Evolutionary conservation across 345 rosid genomes (phyloP).

Genomic region (Sonneratia alba): DNA sequence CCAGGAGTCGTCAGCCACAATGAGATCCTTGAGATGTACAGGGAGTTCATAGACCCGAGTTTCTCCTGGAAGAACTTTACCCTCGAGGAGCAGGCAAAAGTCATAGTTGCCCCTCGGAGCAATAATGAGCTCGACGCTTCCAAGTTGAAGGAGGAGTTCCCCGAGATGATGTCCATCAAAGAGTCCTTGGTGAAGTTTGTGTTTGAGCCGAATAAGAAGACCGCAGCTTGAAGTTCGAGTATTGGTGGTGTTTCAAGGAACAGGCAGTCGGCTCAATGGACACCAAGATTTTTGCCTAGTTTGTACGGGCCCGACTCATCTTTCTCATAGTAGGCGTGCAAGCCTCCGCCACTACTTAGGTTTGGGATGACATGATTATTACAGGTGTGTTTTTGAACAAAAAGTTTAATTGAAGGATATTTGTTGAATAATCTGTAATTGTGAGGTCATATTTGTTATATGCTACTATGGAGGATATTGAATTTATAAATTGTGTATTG

Average conservation of each 20-base stretch:
- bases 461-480: too few species aligned
- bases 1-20: slow-evolving; percentile 91
- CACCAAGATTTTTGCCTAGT: neutral
- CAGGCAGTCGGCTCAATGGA: neutral
- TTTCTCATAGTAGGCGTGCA: too few species aligned
- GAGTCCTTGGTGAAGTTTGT: slow-evolving; percentile 70
- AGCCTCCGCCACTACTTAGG: too few species aligned
- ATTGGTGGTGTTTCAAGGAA: neutral
- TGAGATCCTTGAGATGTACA: slow-evolving; percentile 79
- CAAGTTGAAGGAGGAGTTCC: slow-evolving; percentile 74
- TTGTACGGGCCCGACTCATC: neutral
- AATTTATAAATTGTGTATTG: too few species aligned
- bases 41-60: slow-evolving; percentile 47
- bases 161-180: slow-evolving; percentile 69
- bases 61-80: slow-evolving; percentile 85
- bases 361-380: too few species aligned
- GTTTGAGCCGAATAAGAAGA: slow-evolving; percentile 72
- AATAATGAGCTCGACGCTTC: slow-evolving; percentile 76
- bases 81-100: slow-evolving; percentile 85
- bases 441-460: too few species aligned
- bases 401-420: too few species aligned
- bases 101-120: slow-evolving; percentile 81
- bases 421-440: too few species aligned
- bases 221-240: slow-evolving; percentile 19
- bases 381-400: too few species aligned